Base-by-base conservation (phyloP, 768 basidiomycete genomes). In the Rhizopogon vinicolor region DNA sequence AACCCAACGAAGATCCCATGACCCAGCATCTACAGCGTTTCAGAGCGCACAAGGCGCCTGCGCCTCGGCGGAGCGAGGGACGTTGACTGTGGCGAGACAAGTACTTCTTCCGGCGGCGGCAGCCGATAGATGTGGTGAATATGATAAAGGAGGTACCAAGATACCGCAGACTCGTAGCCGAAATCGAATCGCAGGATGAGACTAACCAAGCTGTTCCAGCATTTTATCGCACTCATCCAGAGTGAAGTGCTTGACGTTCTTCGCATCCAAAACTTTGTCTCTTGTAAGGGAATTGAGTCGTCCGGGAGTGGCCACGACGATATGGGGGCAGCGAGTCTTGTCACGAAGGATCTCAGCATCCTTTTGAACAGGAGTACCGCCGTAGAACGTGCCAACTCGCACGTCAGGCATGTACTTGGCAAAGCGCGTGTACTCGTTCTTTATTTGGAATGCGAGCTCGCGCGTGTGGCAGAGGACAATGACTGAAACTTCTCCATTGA, bases 161-260 rank as follows among this genome's bases (percentile, higher is more conserved):
- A 25, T 25, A 25, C 25, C 25, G 55, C 67, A 63, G 66, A 64
- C 51, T 71, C 68, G 76, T 75, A 77, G 82, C 82, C 82, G 79
- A 87, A 87, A 84, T 78, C 82, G 86, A 80, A 86, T 74, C 46
- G 46, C 46, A 58, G 63, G 66, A 62, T 67, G 61, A 64, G 84
- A 99, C 97, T 98, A 92, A 99, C 97, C 97, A 79, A 99, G 94
- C 85, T 94, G 91, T 84, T 99, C 97, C 72, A 99, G 89, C 93
- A 99, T 98, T 85, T 99, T 99, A 83, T 99, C 97, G 83, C 97
- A 99, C 79, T 99, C 97, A 83, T 99, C 97, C 72, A 99, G 80
- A 55, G 97, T 94, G 75, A 99, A 99, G 79, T 98, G 96, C 78
- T 98, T 98, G 74, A 98, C 93, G 68, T 91, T 87, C 75, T 91